These are phyloP conservation scores for Phytophthora syringae DNA, from an alignment of 352 stramenopile species.

Conservation along the genomic window DNA sequence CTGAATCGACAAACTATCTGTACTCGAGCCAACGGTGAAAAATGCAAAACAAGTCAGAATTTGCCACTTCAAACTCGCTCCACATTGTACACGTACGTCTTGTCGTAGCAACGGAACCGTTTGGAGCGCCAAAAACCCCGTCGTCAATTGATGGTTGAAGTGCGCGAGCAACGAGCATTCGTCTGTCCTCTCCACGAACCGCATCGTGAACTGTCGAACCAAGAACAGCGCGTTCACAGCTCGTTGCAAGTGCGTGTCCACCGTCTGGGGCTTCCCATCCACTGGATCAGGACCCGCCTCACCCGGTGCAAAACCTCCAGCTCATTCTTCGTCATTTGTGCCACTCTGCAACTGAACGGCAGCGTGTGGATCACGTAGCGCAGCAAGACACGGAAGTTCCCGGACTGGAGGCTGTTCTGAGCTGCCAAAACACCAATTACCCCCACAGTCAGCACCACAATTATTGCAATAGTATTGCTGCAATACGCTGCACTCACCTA, in stretches of 20 bases:
- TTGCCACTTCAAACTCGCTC: not conserved
- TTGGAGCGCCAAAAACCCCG: conserved; percentile 2
- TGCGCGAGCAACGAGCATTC: conserved; percentile 66
- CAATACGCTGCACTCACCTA: conserved; percentile 44
- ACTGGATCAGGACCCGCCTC: conserved; percentile 7
- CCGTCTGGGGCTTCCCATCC: conserved; percentile 44
- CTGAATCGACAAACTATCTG: conserved; percentile 39
- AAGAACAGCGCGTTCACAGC: conserved; percentile 78
- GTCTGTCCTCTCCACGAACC: conserved; percentile 75
- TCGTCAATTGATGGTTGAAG: conserved; percentile 54
- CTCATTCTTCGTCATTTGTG: conserved; percentile 62
- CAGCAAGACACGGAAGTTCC: conserved; percentile 82
- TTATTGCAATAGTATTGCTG: conserved; percentile 6
- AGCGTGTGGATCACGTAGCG: conserved; percentile 62
- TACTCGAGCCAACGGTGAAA: not conserved
- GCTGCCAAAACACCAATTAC: conserved; percentile 30
- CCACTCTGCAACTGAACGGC: conserved; percentile 61
- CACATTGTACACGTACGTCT: conserved; percentile 19
- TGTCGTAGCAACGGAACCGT: conserved; percentile 1
- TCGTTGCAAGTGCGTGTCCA: conserved; percentile 55
- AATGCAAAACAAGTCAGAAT: conserved; percentile 3
- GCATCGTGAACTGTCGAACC: conserved; percentile 75
- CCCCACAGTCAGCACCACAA: not conserved
- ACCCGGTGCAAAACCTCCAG: conserved; percentile 42
- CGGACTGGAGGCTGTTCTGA: conserved; percentile 69